Evolutionary conservation across 805 yeast species (phyloP).

Genomic region (Vanderwaltozyma polyspora): DNA sequence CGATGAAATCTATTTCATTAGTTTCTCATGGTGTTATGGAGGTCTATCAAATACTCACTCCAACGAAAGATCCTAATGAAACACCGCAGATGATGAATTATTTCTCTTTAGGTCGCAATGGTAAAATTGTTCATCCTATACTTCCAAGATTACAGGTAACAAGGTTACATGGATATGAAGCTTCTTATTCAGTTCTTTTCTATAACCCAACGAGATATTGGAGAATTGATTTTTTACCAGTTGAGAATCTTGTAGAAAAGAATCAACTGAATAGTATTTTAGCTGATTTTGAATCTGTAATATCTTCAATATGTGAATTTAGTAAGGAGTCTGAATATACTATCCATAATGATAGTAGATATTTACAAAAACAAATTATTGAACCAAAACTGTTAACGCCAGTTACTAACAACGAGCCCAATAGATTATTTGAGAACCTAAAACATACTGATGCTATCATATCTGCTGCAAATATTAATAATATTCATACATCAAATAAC

Average conservation of each 20-base stretch:
- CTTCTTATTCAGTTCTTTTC: constrained; percentile 45
- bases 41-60: constrained; percentile 22
- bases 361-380: too few species aligned
- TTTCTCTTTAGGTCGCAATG: constrained; percentile 24
- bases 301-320: constrained; percentile 10
- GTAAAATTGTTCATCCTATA: constrained; percentile 53
- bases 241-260: neutral
- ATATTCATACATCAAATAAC: too few species aligned
- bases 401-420: neutral
- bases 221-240: constrained; percentile 33
- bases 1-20: constrained; percentile 7
- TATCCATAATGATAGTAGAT: too few species aligned
- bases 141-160: constrained; percentile 51
- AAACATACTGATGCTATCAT: too few species aligned
- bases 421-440: too few species aligned
- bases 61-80: constrained; percentile 8
- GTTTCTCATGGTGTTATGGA: constrained; percentile 23
- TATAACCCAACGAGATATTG: constrained; percentile 71
- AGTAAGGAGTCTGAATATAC: too few species aligned
- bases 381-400: neutral
- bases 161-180: constrained; percentile 33
- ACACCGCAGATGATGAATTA: constrained; percentile 15
- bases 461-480: too few species aligned
- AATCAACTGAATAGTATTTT: constrained; percentile 3
- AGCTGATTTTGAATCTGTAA: constrained; percentile 25